Percentiles rank a stretch among this genome's conserved stretches.
Evolutionary conservation across 1,284 basidiomycete genomes (phyloP).

Genomic region (Ustilago trichophora): DNA sequence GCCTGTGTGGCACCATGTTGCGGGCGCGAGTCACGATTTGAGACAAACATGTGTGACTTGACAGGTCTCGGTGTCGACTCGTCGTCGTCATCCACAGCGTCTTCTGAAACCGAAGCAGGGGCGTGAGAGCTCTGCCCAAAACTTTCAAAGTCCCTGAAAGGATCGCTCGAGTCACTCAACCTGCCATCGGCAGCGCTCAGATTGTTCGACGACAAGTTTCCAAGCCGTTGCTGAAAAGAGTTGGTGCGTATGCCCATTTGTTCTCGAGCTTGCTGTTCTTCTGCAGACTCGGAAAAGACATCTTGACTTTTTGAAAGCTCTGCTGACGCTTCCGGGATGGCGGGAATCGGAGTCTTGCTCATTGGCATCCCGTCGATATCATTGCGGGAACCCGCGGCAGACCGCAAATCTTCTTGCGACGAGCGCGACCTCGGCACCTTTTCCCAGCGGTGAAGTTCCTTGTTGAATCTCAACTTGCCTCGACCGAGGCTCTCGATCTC

Average conservation of each 20-base stretch:
- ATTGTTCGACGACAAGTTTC: slow-evolving; percentile 15
- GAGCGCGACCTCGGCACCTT: slow-evolving; percentile 28
- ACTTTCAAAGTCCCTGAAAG: slow-evolving; percentile 51
- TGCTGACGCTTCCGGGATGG: slow-evolving; percentile 39
- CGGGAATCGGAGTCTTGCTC: slow-evolving; percentile 29
- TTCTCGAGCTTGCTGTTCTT: slow-evolving; percentile 32
- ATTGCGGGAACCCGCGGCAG: slow-evolving; percentile 30
- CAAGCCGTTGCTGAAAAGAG: slow-evolving; percentile 41
- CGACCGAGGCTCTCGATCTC: slow-evolving; percentile 46
- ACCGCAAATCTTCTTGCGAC: slow-evolving; percentile 37
- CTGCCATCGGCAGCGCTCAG: slow-evolving; percentile 21
- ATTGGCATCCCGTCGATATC: slow-evolving; percentile 15
- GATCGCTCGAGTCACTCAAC: slow-evolving; percentile 49
- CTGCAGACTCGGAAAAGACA: slow-evolving; percentile 37
- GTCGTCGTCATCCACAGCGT: slow-evolving; percentile 4
- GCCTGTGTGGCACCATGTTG: not conserved
- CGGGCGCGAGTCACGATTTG: slow-evolving; percentile 11
- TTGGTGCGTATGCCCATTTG: slow-evolving; percentile 21
- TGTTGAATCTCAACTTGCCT: slow-evolving; percentile 51
- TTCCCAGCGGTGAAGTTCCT: slow-evolving; percentile 43
- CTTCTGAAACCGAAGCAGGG: slow-evolving; percentile 11
- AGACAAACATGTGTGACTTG: slow-evolving; percentile 26
- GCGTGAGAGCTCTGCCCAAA: slow-evolving; percentile 43
- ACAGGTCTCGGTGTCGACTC: slow-evolving; percentile 28
- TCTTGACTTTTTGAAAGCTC: slow-evolving; percentile 33